These are phyloP conservation scores for Xylariaceae sp. DNA, from an alignment of 2,329 filamentous ascomycete species.

Conservation along the genomic window DNA sequence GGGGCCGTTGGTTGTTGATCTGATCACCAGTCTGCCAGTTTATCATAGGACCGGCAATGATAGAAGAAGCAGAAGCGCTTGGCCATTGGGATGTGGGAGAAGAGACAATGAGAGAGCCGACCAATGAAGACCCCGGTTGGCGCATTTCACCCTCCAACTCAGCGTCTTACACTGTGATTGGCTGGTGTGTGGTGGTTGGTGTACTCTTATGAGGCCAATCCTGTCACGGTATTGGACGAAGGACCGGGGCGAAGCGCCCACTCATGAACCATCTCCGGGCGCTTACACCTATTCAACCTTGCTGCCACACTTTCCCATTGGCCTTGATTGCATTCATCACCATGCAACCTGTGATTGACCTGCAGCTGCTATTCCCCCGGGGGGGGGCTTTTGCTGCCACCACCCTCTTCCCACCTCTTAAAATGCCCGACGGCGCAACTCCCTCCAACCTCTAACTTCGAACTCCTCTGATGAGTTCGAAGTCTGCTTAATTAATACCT, in stretches of 20 bases:
- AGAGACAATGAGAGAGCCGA: slow-evolving; percentile 5
- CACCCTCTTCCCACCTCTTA: slow-evolving; percentile 20
- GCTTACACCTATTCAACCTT: slow-evolving; percentile 33
- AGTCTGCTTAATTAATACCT: slow-evolving; percentile 24
- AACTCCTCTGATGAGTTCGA: slow-evolving; percentile 24
- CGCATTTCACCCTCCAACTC: slow-evolving; percentile 11
- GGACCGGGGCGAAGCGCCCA: slow-evolving; percentile 33
- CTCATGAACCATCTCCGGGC: slow-evolving; percentile 29
- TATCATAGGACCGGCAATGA: no score
- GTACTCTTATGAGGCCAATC: slow-evolving; percentile 25
- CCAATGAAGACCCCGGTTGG: slow-evolving; percentile 16
- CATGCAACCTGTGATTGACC: slow-evolving; percentile 36
- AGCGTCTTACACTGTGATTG: slow-evolving; percentile 19
- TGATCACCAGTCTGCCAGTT: no score
- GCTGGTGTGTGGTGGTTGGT: slow-evolving; percentile 8
- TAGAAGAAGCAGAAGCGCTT: no score
- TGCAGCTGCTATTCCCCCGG: slow-evolving; percentile 35
- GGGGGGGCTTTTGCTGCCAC: slow-evolving; percentile 15
- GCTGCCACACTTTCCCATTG: slow-evolving; percentile 32
- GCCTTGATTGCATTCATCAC: slow-evolving; percentile 32
- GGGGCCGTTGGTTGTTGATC: background rate
- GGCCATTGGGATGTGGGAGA: slow-evolving; percentile 2
- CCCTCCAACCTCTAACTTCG: slow-evolving; percentile 13
- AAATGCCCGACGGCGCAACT: slow-evolving; percentile 27
- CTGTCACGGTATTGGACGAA: slow-evolving; percentile 22